These are phyloP conservation scores for Salvia rosmarinus DNA, from an alignment of 257 asterid genomes.

Conservation along the genomic window DNA sequence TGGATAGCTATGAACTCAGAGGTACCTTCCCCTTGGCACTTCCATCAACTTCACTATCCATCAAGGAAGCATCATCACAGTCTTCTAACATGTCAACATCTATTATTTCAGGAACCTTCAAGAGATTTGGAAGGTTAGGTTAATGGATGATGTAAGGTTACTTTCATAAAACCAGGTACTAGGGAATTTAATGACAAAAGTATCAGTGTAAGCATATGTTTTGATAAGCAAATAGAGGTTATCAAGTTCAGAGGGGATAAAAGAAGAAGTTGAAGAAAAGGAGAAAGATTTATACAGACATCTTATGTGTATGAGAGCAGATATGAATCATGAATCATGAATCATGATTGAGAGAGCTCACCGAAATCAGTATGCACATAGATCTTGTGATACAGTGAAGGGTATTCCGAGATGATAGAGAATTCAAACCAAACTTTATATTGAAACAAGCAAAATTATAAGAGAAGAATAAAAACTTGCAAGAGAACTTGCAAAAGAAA, in stretches of 20 bases:
- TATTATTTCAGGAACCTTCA: slow-evolving; percentile 77
- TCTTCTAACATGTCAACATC: slow-evolving; percentile 82
- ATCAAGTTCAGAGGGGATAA: neutral
- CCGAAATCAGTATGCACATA: neutral
- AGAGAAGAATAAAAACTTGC: no score
- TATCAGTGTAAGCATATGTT: neutral
- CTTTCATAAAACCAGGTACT: slow-evolving; percentile 15
- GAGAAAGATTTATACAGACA: neutral
- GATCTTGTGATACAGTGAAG: neutral
- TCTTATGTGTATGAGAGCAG: neutral
- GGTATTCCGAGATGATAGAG: no score
- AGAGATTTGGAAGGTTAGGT: slow-evolving; percentile 24
- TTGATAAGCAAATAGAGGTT: neutral
- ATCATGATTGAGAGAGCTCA: no score
- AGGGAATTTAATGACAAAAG: neutral
- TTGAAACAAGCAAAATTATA: no score
- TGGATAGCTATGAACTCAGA: slow-evolving; percentile 17
- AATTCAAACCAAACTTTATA: no score
- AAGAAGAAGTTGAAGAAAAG: neutral
- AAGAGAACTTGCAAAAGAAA: no score
- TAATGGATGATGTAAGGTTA: slow-evolving; percentile 10
- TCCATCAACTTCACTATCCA: slow-evolving; percentile 43
- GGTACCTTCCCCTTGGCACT: slow-evolving; percentile 73
- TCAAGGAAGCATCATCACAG: slow-evolving; percentile 40
- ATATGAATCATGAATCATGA: no score